These are phyloP conservation scores for Emmonsia crescens DNA, from an alignment of 2,329 filamentous ascomycete genomes.

Conservation along the genomic window DNA sequence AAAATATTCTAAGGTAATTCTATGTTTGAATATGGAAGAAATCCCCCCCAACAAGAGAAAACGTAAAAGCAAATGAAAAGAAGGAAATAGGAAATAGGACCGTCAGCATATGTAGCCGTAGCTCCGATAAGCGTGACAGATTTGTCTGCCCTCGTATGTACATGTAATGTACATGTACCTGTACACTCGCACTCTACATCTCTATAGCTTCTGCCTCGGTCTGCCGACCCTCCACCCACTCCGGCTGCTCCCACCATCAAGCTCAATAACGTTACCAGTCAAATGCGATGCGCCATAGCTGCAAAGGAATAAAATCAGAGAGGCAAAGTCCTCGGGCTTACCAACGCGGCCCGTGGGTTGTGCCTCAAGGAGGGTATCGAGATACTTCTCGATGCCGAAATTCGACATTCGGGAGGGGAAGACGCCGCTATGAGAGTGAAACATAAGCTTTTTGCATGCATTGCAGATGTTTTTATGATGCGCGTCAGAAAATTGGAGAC, in stretches of 20 bases:
- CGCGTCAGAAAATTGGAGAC: background rate
- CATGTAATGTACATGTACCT: no score
- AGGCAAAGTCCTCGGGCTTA: constrained; percentile 39
- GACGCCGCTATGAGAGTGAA: constrained; percentile 20
- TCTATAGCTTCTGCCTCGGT: constrained; percentile 18
- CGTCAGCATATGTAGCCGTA: background rate
- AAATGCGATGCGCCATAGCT: constrained; percentile 34
- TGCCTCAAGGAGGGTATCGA: constrained; percentile 29
- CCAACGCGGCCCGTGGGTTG: constrained; percentile 40
- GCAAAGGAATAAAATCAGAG: constrained; percentile 36
- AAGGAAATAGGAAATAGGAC: background rate
- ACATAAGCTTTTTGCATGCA: background rate
- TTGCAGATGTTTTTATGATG: background rate
- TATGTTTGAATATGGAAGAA: background rate
- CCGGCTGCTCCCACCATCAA: constrained; percentile 37
- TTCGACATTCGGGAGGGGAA: constrained; percentile 35
- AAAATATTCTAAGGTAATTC: background rate
- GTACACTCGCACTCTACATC: constrained; percentile 9
- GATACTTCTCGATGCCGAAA: constrained; percentile 33
- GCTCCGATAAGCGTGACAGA: background rate
- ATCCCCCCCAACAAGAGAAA: background rate
- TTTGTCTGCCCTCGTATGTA: background rate
- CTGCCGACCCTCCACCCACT: constrained; percentile 32
- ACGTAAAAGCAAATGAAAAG: background rate
- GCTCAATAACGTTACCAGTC: constrained; percentile 39